phyloP scores from a whole-genome alignment of 2,329 filamentous ascomycete genomes.

The Cadophora sp. region DNA sequence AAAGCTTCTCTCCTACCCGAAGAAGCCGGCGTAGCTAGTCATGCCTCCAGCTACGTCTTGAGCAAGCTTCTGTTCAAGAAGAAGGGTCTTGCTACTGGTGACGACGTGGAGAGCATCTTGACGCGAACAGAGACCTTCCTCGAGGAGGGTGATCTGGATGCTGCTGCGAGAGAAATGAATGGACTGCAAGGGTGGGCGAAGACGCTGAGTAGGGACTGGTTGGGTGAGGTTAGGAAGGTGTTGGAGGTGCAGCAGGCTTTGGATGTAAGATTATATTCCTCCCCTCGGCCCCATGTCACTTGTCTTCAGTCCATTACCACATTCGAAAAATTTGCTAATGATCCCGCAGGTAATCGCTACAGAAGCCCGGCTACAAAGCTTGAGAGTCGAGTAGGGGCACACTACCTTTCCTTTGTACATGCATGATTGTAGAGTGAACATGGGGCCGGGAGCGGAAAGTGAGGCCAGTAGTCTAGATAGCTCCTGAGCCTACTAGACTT shows the following conservation, averaged over 20 bases:
- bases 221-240: slow-evolving; percentile 87
- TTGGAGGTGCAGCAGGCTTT: slow-evolving; percentile 95
- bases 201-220: slow-evolving; percentile 92
- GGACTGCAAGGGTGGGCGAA: slow-evolving; percentile 92
- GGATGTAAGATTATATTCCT: slow-evolving; percentile 69
- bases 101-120: slow-evolving; percentile 93
- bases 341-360: slow-evolving; percentile 79
- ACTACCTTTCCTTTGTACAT: slow-evolving; percentile 40
- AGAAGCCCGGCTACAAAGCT: slow-evolving; percentile 86
- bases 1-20: slow-evolving; percentile 93
- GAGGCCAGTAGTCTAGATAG: slow-evolving; percentile 15
- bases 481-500: slow-evolving; percentile 13
- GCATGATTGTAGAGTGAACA: slow-evolving; percentile 17
- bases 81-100: slow-evolving; percentile 79
- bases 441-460: not conserved
- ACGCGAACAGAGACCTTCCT: slow-evolving; percentile 87
- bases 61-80: slow-evolving; percentile 98
- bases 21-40: slow-evolving; percentile 91
- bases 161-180: slow-evolving; percentile 94
- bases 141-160: slow-evolving; percentile 92
- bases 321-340: slow-evolving; percentile 28
- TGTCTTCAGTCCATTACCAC: not conserved
- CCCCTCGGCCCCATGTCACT: not conserved
- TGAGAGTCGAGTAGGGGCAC: slow-evolving; percentile 73
- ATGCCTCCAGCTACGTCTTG: slow-evolving; percentile 87